Evolutionary conservation across 2,329 filamentous ascomycete genomes (phyloP), one percentile per base, ranked within the genome.

Genomic region (Colletotrichum lentis): DNA sequence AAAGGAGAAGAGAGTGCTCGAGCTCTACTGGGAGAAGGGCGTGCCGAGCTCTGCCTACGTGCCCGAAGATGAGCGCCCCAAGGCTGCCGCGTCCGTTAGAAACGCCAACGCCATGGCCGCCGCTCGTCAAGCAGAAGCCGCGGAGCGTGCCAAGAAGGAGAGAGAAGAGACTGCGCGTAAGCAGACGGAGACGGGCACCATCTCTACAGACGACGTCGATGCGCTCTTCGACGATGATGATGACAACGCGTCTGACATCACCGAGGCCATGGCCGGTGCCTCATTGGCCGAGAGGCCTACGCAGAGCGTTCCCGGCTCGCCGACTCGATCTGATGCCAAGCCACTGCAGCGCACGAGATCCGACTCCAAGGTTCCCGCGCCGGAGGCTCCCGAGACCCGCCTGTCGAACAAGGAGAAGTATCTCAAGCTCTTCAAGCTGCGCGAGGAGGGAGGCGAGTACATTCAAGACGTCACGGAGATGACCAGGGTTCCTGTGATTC

Each of bases 11-110:
- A 90, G 96, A 64, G 88, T 98, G 37, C 86, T 99, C 54, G 96
- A 99, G 81, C 87, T 99, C 18, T 99, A 97, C 85, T 99, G 96
- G 96, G 96, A 99, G 89, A 99, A 98, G 87, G 96, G 96, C 54
- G 94, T 98, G 8, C 93, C 95, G 35, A 98, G 94, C 71, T 97
- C 95, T 50, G 92, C 94, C 2, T 99, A 96, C 74, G 91, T 99
- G 60, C 96, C 96, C 3, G 96, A 99, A 77, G 96, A 99, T 77
- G 96, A 99, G 83, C 91, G 94, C 65, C 94, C 94, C 62, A 96
- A 96, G 85, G 90, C 91, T 58, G 90, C 88, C 64, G 86, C 87
- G 12, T 91, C 91, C 69, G 88, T 92, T 73, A 88, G 93, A 71
- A 87, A 91, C 65, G 89, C 88, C 49, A 92, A 92, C 74, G 91